Base-by-base conservation (phyloP, 345 rosid genomes). In the Moringa oleifera region DNA sequence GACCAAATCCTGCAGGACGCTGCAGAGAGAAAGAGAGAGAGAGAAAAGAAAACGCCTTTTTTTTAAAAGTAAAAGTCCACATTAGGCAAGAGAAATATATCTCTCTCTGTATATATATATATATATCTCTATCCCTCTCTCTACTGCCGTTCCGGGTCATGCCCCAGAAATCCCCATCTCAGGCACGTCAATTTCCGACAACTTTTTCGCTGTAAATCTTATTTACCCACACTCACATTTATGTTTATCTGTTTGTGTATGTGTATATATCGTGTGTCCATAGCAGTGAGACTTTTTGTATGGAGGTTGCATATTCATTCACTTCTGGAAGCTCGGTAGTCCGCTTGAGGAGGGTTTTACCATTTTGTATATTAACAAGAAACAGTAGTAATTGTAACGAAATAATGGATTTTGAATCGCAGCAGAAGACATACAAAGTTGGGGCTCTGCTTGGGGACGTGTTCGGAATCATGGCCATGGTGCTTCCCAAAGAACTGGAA, bases 401-500 rank as follows among this genome's bases (percentile, higher is more conserved):
- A 13, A 36, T 19, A 7, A 71, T 74, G 83, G 73, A 71, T 71
- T 77, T 79, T 71, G 80, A 80, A 72, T 73, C 77, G 71, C 83
- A 75, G 84, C 75, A 82, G 78, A 80, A 75, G 70, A 77, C 58
- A 52, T 52, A 23, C 67, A 66, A 64, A 31, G 47, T 41, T 41
- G 47, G 84, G 68, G 75, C 50, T 20, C 78, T 66, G 56, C 76
- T 85, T 62, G 83, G 84, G 5, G 83, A 78, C 75, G 78, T 72
- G 25, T 65, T 60, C 70, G 73, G 72, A 11, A 64, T 62, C 69
- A 73, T 81, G 85, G 72, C 88, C 67, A 63, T 81, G 76, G 76
- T 85, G 74, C 80, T 84, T 59, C 87, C 97, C 12, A 90, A 86
- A 66, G 90, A 81, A 47, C 61, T 83, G 52, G 79, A 74, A 9